Conservation (phyloP, 768 basidiomycete species). For the Termitomyces sp. region DNA sequence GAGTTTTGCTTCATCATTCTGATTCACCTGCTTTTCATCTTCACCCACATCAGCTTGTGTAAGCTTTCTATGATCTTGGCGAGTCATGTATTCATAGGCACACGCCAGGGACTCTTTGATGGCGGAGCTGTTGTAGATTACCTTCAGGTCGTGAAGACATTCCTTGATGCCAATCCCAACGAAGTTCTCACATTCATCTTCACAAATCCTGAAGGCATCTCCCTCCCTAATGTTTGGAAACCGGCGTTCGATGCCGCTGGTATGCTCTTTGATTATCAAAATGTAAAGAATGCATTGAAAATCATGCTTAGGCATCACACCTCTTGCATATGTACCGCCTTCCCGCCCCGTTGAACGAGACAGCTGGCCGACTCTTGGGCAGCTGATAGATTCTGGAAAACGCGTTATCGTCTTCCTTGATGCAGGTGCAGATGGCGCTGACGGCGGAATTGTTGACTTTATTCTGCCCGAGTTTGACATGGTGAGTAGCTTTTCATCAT, state of each 20-base stretch:
- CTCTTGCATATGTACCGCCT: slow-evolving; percentile 48
- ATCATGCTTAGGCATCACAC: slow-evolving; percentile 27
- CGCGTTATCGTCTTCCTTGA: slow-evolving; percentile 28
- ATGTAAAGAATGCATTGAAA: background rate
- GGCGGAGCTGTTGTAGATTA: slow-evolving; percentile 47
- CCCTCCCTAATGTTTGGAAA: slow-evolving; percentile 42
- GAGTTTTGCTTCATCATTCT: background rate
- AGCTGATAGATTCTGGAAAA: slow-evolving; percentile 50
- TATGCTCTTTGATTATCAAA: slow-evolving; percentile 10
- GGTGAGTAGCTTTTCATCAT: background rate
- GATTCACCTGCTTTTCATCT: background rate
- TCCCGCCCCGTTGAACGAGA: slow-evolving; percentile 31
- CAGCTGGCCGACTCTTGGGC: slow-evolving; percentile 63
- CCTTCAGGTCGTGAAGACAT: slow-evolving; percentile 47
- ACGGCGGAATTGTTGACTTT: slow-evolving; percentile 5
- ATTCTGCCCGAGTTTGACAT: slow-evolving; percentile 11
- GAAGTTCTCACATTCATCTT: slow-evolving; percentile 63
- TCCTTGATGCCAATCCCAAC: slow-evolving; percentile 54
- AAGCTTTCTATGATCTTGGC: slow-evolving; percentile 3
- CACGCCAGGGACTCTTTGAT: slow-evolving; percentile 38
- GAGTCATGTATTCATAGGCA: background rate
- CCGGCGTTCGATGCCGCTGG: slow-evolving; percentile 48
- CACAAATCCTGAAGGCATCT: slow-evolving; percentile 56
- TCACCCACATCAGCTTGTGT: slow-evolving; percentile 26
- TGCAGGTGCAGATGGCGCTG: slow-evolving; percentile 6